Base-by-base conservation (phyloP, 2,329 filamentous ascomycete genomes). In the Chrysoporthe deuterocubensis region DNA sequence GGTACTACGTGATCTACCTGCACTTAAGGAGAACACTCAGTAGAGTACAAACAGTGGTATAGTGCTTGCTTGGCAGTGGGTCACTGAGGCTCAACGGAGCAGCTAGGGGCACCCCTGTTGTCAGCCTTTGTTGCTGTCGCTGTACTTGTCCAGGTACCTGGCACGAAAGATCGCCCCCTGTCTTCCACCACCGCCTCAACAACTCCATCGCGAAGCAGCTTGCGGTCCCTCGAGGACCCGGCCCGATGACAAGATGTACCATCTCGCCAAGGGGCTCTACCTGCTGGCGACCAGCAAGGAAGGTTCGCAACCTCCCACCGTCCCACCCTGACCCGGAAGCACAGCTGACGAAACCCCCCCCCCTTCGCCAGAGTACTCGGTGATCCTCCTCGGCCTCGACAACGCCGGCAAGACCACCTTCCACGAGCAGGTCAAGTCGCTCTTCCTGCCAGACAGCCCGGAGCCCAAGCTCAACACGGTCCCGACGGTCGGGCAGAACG, bases 371-470 rank as follows among this genome's bases (percentile, higher is more conserved):
- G 95, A 98, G 83, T 98, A 97, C 85, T 97, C 95, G 32, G 93
- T 97, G 76, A 93, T 98, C 76, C 91, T 98, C 73, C 92, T 98
- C 75, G 96, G 96, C 71, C 92, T 98, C 76, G 96, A 98, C 84
- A 98, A 98, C 78, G 96, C 96, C 70, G 96, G 96, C 80, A 98
- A 98, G 85, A 98, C 96, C 52, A 98, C 96, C 37, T 94, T 98
- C 77, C 94, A 97, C 81, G 93, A 96, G 78, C 94, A 97, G 80
- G 93, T 98, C 80, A 97, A 97, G 82, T 88, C 93, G 65, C 86
- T 96, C 76, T 97, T 93, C 85, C 85, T 89, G 71, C 85, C 89
- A 57, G 83, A 84, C 71, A 82, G 81, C 67, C 86, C 83, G 64
- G 87, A 82, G 78, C 92, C 83, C 75, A 94, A 85, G 81, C 88